Percentiles rank a stretch among this genome's conserved stretches.
Evolutionary conservation across 2,329 filamentous ascomycete genomes (phyloP).

Genomic region (Neonectria hederae): DNA sequence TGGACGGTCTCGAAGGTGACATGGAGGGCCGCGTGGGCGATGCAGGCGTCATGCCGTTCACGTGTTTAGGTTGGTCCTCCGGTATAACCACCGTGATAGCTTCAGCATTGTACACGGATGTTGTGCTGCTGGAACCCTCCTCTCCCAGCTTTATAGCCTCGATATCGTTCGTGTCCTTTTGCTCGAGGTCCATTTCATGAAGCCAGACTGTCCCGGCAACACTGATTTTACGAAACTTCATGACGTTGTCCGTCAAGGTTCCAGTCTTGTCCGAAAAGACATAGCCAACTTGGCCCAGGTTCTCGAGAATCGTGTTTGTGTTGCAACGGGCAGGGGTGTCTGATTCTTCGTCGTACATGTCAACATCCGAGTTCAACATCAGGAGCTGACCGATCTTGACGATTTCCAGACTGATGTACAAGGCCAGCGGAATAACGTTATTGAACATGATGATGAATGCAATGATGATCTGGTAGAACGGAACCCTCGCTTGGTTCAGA

Average conservation of each 20-base stretch:
- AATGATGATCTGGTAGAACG: slow-evolving; percentile 82
- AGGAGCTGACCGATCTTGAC: slow-evolving; percentile 84
- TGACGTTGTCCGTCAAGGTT: slow-evolving; percentile 91
- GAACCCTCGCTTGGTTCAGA: slow-evolving; percentile 73
- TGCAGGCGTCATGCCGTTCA: slow-evolving; percentile 30
- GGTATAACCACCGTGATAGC: slow-evolving; percentile 44
- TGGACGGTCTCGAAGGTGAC: slow-evolving; percentile 43
- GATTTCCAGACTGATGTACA: slow-evolving; percentile 91
- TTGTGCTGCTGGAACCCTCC: slow-evolving; percentile 37
- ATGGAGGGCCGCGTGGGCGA: slow-evolving; percentile 45
- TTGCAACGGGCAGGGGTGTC: slow-evolving; percentile 90
- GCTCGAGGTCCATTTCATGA: slow-evolving; percentile 77
- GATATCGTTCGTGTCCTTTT: slow-evolving; percentile 35
- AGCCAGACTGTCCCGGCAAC: slow-evolving; percentile 90
- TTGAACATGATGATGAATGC: slow-evolving; percentile 98
- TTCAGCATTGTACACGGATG: slow-evolving; percentile 43
- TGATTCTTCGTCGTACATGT: slow-evolving; percentile 88
- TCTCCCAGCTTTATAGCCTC: slow-evolving; percentile 32
- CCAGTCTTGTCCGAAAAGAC: slow-evolving; percentile 96
- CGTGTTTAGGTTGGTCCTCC: slow-evolving; percentile 38
- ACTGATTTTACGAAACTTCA: slow-evolving; percentile 94
- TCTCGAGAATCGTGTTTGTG: slow-evolving; percentile 94
- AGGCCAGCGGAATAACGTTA: slow-evolving; percentile 88
- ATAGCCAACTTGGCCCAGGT: slow-evolving; percentile 89
- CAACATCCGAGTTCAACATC: slow-evolving; percentile 80